phyloP scores from a whole-genome alignment of 108 stramenopile genomes.

The Conticribra weissflogii region DNA sequence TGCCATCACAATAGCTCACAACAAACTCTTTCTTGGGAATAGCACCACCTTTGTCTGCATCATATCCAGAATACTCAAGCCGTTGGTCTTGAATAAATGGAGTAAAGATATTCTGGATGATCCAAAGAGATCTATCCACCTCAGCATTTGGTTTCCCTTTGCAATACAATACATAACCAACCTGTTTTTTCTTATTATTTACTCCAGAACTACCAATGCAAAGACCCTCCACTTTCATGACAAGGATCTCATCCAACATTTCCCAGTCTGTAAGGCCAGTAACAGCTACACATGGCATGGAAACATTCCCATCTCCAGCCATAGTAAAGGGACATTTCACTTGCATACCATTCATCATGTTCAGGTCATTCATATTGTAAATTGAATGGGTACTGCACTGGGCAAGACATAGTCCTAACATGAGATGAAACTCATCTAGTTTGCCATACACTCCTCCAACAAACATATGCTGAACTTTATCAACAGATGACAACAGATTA shows the following conservation, averaged over 20 bases:
- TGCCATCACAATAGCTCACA: too few relatives aligned
- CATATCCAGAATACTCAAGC: too few relatives aligned
- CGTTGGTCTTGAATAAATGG: too few relatives aligned
- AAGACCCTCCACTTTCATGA: background rate
- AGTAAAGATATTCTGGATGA: too few relatives aligned
- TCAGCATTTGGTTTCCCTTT: background rate
- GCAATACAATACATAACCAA: background rate
- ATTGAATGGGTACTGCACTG: background rate
- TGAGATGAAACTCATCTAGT: background rate
- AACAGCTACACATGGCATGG: background rate
- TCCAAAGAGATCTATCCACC: background rate
- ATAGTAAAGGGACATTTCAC: background rate
- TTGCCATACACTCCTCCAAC: background rate
- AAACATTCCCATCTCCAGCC: background rate
- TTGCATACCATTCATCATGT: background rate
- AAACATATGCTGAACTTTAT: background rate
- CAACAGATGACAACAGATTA: background rate
- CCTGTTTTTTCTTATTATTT: background rate
- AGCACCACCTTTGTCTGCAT: too few relatives aligned
- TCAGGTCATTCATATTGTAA: background rate
- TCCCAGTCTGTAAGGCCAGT: background rate
- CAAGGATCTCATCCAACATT: background rate
- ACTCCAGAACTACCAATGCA: background rate
- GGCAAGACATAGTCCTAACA: background rate
- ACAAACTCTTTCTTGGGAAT: too few relatives aligned